Evolutionary conservation across 164 flowering plant species (phyloP), one percentile per base, ranked within the genome.

Genomic region (Macadamia integrifolia): DNA sequence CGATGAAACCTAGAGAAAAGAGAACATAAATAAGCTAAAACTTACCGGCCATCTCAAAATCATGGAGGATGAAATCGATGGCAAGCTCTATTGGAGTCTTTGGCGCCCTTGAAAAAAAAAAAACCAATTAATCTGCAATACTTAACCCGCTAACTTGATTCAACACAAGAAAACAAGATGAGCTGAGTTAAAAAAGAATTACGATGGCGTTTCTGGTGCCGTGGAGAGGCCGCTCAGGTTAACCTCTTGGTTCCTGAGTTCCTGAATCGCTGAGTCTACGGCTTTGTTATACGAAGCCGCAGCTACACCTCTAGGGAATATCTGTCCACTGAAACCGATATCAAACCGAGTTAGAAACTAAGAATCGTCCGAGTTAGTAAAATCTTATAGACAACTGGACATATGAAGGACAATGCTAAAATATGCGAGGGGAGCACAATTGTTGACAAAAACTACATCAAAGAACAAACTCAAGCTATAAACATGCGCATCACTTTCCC

Each of bases 41-140:
- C 80, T 70, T 7, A 88, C 98, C 98, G 75, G 98, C 89, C 97
- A 90, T 92, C 80, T 92, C 97, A 74, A 92, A 92, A 74, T 92
- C 98, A 67, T 92, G 98, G 9, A 92, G 94, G 23, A 92, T 81
- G 78, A 90, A 93, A 75, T 93, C 98, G 72, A 93, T 93, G 66
- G 98, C 98, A 42, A 93, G 89, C 76, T 93, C 98, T 56, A 93
- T 89, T 0, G 98, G 98, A 13, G 92, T 89, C 68, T 79, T 83
- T 0, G 97, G 93, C 29, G 67, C 6, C 28, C 98, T 93, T 23
- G 0, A 23, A 61, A 53, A 71, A 61, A 44, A 49, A 46, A 10
- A 65, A 71, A 60, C n/a, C 40, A 35, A 15, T 31, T 10, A 60
- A 14, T 31, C 48, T 50, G 17, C 18, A 3, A 12, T 40, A 3